Percentiles rank a stretch among this genome's conserved stretches.
These are phyloP conservation scores for Pestalotiopsis sp. DNA, from an alignment of 2,329 filamentous ascomycete genomes.

Conservation along the genomic window DNA sequence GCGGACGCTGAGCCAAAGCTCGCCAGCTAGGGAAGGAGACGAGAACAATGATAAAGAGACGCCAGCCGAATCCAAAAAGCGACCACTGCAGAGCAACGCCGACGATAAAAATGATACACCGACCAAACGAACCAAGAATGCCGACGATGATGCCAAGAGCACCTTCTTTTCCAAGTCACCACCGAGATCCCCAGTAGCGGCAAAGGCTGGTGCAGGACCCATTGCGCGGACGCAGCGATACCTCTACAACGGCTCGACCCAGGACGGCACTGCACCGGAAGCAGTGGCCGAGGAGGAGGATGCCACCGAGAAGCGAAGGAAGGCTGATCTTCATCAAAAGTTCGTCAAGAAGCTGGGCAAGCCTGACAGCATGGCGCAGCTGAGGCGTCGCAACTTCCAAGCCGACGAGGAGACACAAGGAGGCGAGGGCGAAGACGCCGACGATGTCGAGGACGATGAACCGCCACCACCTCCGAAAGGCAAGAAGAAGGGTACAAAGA, in stretches of 20 bases:
- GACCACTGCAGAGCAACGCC: slow-evolving; percentile 50
- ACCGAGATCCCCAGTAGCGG: slow-evolving; percentile 27
- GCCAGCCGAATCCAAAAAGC: slow-evolving; percentile 44
- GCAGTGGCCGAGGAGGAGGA: slow-evolving; percentile 50
- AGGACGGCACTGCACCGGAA: slow-evolving; percentile 39
- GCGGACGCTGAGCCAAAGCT: slow-evolving; percentile 29
- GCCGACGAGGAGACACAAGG: slow-evolving; percentile 54
- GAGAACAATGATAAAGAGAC: slow-evolving; percentile 14
- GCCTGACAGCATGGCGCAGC: slow-evolving; percentile 75
- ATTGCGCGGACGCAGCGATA: slow-evolving; percentile 53
- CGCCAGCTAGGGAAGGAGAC: background rate
- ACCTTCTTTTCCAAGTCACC: slow-evolving; percentile 38
- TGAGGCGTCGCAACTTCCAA: slow-evolving; percentile 61
- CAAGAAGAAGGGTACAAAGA: slow-evolving; percentile 71
- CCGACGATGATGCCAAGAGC: slow-evolving; percentile 41
- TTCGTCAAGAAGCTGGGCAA: slow-evolving; percentile 91
- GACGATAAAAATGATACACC: slow-evolving; percentile 45
- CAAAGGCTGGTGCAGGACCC: slow-evolving; percentile 23
- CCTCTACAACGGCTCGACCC: slow-evolving; percentile 46
- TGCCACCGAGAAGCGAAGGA: slow-evolving; percentile 53
- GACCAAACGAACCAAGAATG: slow-evolving; percentile 46
- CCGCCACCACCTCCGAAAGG: slow-evolving; percentile 45
- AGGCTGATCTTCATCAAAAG: slow-evolving; percentile 74
- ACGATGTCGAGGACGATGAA: slow-evolving; percentile 55
- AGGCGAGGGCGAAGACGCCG: slow-evolving; percentile 56